These are phyloP conservation scores for Gossypium gossypioides DNA, from an alignment of 441 rosid genomes.

Conservation along the genomic window DNA sequence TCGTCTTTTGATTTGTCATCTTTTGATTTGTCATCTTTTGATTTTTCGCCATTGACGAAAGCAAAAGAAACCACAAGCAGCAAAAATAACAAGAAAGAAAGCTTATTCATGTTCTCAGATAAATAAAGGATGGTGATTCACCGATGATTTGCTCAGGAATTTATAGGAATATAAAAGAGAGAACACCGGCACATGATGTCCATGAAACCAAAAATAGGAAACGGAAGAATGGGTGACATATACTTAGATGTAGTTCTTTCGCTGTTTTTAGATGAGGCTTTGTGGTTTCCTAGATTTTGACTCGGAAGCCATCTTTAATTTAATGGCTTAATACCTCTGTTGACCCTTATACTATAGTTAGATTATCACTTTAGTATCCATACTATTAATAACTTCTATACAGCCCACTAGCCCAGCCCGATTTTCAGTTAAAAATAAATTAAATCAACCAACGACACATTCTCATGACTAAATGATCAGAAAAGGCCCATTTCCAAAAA, in stretches of 20 bases:
- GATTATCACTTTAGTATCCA: too few relatives aligned
- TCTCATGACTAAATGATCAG: too few relatives aligned
- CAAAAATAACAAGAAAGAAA: constrained; percentile 9
- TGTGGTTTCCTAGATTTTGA: not conserved
- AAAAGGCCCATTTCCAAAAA: too few relatives aligned
- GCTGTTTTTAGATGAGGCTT: not conserved
- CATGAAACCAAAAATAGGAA: not conserved
- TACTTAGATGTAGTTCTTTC: not conserved
- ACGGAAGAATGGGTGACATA: not conserved
- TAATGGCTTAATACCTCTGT: too few relatives aligned
- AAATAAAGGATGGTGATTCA: not conserved
- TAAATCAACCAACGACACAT: too few relatives aligned
- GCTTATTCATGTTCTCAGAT: not conserved
- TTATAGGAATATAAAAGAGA: not conserved
- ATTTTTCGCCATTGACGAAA: not conserved
- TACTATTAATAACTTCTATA: too few relatives aligned
- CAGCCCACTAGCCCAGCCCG: too few relatives aligned
- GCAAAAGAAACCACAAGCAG: not conserved
- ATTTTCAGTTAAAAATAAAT: too few relatives aligned
- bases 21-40: not conserved
- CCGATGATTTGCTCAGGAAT: not conserved
- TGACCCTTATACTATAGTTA: too few relatives aligned
- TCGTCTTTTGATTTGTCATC: too few relatives aligned
- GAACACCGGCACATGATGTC: not conserved
- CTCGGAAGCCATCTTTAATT: too few relatives aligned